Percentiles rank a stretch among this genome's conserved stretches.
phyloP scores from a whole-genome alignment of 2,329 filamentous ascomycete species.

The Colletotrichum eremochloae region DNA sequence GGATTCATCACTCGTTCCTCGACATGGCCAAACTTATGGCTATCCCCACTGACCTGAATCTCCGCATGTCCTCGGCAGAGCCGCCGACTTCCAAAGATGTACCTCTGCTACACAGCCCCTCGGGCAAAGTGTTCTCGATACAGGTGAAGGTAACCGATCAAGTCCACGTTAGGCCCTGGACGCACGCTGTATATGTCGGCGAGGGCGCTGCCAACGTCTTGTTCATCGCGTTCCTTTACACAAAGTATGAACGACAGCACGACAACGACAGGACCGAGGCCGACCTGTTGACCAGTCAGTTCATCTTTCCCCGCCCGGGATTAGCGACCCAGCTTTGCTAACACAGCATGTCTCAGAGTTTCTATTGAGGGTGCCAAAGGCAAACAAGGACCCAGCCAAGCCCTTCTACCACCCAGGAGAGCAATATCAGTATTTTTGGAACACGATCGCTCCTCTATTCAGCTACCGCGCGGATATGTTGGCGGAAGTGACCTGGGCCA shows the following conservation, averaged over 20 bases:
- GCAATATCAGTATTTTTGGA: constrained; percentile 61
- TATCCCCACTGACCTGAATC: constrained; percentile 1
- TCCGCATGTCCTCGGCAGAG: constrained; percentile 1
- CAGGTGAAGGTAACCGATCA: constrained; percentile 5
- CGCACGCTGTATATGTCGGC: constrained; percentile 58
- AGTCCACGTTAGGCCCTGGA: constrained; percentile 42
- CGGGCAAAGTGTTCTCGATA: constrained; percentile 12
- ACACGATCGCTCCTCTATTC: constrained; percentile 69
- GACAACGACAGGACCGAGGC: constrained; percentile 7
- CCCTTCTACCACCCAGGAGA: constrained; percentile 58
- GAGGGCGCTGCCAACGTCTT: constrained; percentile 86
- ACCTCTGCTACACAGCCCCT: constrained; percentile 9
- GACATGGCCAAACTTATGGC: constrained; percentile 7
- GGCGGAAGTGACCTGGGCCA: constrained; percentile 67
- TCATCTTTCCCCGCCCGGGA: too few species aligned
- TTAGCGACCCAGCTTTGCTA: background rate
- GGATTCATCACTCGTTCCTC: background rate
- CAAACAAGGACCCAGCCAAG: constrained; percentile 40
- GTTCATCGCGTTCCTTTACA: constrained; percentile 58
- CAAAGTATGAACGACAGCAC: background rate
- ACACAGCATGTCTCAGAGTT: constrained; percentile 46
- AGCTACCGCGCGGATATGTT: constrained; percentile 58
- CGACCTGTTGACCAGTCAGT: constrained; percentile 26
- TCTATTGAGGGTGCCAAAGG: constrained; percentile 57
- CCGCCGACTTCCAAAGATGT: constrained; percentile 15